A percentile compares a stretch with the other conserved stretches of the same genome.
These are phyloP conservation scores for Solanum paucissectum DNA, from an alignment of 257 asterid species.

Conservation along the genomic window DNA sequence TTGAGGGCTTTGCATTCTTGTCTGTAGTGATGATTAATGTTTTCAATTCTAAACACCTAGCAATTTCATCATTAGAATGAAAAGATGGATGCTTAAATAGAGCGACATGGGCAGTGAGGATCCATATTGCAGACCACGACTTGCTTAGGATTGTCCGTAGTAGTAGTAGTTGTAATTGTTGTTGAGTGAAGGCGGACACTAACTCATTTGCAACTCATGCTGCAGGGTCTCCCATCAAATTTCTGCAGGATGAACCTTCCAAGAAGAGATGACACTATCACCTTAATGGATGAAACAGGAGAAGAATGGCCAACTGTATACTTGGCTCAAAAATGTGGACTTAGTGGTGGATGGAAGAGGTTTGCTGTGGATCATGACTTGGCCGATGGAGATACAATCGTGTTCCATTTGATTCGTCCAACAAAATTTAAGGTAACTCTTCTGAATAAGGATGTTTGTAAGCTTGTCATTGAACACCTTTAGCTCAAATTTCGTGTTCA, in stretches of 20 bases:
- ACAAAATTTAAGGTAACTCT: conserved; percentile 45
- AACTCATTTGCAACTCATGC: background rate
- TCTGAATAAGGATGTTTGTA: background rate
- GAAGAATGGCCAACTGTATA: conserved; percentile 65
- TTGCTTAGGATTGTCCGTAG: background rate
- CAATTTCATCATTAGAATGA: background rate
- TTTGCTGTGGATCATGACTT: conserved; percentile 74
- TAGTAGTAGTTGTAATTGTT: background rate
- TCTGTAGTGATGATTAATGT: background rate
- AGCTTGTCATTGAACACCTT: background rate
- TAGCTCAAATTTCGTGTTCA: background rate
- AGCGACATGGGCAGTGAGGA: background rate
- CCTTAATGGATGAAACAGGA: conserved; percentile 56
- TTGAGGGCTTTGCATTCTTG: background rate
- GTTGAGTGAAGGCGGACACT: background rate
- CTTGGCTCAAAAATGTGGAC: conserved; percentile 59
- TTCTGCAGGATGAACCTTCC: conserved; percentile 60
- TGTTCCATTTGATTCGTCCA: conserved; percentile 52
- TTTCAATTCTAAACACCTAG: background rate
- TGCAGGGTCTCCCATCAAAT: conserved; percentile 68
- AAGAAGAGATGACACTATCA: conserved; percentile 36
- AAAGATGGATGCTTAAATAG: background rate
- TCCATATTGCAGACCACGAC: background rate
- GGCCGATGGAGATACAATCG: conserved; percentile 79
- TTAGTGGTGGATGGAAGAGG: conserved; percentile 92